Base-by-base conservation (phyloP, 2,329 filamentous ascomycete species). In the Lachnellula arida region DNA sequence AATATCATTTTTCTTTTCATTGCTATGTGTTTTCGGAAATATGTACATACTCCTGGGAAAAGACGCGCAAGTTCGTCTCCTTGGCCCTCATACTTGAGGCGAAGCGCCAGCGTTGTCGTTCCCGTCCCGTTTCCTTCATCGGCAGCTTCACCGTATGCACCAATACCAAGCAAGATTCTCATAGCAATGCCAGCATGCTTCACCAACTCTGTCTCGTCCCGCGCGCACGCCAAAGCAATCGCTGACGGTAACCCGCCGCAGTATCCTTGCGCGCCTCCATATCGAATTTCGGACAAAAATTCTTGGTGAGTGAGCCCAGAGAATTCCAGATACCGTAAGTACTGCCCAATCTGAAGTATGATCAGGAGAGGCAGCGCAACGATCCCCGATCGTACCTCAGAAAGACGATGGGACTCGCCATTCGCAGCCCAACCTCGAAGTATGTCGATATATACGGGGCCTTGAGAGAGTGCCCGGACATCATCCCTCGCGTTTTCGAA, bases 211-310 rank as follows among this genome's bases (percentile, higher is more conserved):
- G 11, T 15, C 47, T 61, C 59, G 25, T 55, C 53, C 25, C 48
- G 40, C 3, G 57, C 35, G 49, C 46, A 51, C 4, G 59, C 54
- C 9, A 59, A 39, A 19, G 35, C 49, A 5, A 57, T 48, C 0
- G 59, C 59, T 34, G 57, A 22, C 25, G 52, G 37, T 22, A 59
- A 22, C 4, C 59, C 59, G 12, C 51, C 57, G 40, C 59, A 61
- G 40, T 51, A 61, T 7, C 59, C 59, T 46, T 61, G 59, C 5
- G 55, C 40, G 22, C 59, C 57, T 19, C 52, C 52, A n/a, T 23
- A n/a, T 14, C 12, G 32, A 23, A 42, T 34, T 22, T 54, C 35
- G n/a, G 32, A n/a, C 6, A 49, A n/a, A 32, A 54, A 42, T 9
- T 54, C 44, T 34, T n/a, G 17, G 28, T 49, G 46, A 22, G 52